Evolutionary conservation across 1,284 basidiomycete genomes (phyloP).

Genomic region (Xerocomus amazonicus): DNA sequence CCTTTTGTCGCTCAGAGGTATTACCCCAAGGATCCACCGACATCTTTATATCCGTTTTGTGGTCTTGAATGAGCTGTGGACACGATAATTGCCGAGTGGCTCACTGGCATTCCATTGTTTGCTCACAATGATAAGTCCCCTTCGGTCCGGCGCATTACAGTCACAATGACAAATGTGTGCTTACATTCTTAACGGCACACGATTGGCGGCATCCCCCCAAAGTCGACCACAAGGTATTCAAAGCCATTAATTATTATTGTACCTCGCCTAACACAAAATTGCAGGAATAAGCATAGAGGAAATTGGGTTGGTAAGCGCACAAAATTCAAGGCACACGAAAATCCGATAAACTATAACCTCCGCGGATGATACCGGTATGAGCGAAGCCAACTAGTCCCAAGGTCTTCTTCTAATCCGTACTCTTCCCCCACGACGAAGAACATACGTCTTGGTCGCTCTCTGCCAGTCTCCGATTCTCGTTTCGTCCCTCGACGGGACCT

Average conservation of each 20-base stretch:
- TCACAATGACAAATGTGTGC: too few species aligned
- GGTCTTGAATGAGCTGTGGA: not conserved
- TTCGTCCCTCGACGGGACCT: slow-evolving; percentile 8
- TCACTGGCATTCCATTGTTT: not conserved
- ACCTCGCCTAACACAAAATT: too few species aligned
- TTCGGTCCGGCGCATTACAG: too few species aligned
- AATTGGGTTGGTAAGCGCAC: not conserved
- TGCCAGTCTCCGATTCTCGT: slow-evolving; percentile 21
- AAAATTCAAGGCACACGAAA: not conserved
- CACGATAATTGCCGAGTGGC: not conserved
- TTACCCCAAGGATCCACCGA: not conserved
- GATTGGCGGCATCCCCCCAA: too few species aligned
- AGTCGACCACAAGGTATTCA: too few species aligned
- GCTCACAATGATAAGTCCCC: not conserved
- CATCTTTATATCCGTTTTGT: slow-evolving; percentile 24
- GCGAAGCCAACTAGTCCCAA: slow-evolving; percentile 27
- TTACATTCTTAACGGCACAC: too few species aligned
- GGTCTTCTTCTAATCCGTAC: slow-evolving; percentile 41
- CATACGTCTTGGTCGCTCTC: slow-evolving; percentile 35
- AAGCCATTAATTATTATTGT: too few species aligned
- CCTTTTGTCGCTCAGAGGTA: slow-evolving; percentile 4
- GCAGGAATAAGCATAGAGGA: too few species aligned
- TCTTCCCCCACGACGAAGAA: slow-evolving; percentile 37
- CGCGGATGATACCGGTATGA: not conserved
- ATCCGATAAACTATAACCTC: slow-evolving; percentile 1